These are phyloP conservation scores for Ogataea angusta DNA, from an alignment of 805 yeast species.

Conservation along the genomic window DNA sequence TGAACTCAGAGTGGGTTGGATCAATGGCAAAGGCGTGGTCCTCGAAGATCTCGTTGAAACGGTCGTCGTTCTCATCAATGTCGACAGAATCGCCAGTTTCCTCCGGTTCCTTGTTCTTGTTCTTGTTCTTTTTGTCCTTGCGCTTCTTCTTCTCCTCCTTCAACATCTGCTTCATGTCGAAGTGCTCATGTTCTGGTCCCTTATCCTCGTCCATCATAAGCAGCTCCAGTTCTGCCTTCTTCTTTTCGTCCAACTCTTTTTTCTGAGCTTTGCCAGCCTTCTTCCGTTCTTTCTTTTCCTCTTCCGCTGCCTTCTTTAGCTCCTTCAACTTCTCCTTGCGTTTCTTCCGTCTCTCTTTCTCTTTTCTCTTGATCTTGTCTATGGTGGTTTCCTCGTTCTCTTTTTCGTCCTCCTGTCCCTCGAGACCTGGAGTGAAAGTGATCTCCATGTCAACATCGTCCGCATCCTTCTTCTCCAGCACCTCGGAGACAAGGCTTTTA, in stretches of 20 bases:
- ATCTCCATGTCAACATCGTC: slow-evolving; percentile 86
- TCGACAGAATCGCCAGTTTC: slow-evolving; percentile 41
- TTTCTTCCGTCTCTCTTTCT: slow-evolving; percentile 85
- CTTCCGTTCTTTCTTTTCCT: slow-evolving; percentile 46
- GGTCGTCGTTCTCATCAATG: slow-evolving; percentile 75
- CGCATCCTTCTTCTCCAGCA: slow-evolving; percentile 39
- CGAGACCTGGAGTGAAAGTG: slow-evolving; percentile 87
- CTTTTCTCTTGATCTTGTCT: slow-evolving; percentile 78
- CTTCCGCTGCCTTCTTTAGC: slow-evolving; percentile 48
- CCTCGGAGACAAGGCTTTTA: slow-evolving; percentile 45
- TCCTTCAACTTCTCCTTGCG: slow-evolving; percentile 77
- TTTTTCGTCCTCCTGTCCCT: slow-evolving; percentile 35
- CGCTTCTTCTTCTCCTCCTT: slow-evolving; percentile 73
- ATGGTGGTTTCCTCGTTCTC: slow-evolving; percentile 64
- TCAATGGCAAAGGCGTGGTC: slow-evolving; percentile 92
- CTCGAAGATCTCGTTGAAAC: slow-evolving; percentile 81
- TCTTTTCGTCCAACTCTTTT: slow-evolving; percentile 36
- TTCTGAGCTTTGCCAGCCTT: slow-evolving; percentile 24
- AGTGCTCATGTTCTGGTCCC: slow-evolving; percentile 54
- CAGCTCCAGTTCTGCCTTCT: slow-evolving; percentile 70
- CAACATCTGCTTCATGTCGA: slow-evolving; percentile 73
- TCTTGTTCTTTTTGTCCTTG: slow-evolving; percentile 53
- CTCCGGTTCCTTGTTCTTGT: slow-evolving; percentile 44
- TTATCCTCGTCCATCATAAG: slow-evolving; percentile 61
- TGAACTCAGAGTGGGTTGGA: slow-evolving; percentile 87